These are phyloP conservation scores for Penicillium sp. DNA, from an alignment of 2,329 filamentous ascomycete species.

Conservation along the genomic window DNA sequence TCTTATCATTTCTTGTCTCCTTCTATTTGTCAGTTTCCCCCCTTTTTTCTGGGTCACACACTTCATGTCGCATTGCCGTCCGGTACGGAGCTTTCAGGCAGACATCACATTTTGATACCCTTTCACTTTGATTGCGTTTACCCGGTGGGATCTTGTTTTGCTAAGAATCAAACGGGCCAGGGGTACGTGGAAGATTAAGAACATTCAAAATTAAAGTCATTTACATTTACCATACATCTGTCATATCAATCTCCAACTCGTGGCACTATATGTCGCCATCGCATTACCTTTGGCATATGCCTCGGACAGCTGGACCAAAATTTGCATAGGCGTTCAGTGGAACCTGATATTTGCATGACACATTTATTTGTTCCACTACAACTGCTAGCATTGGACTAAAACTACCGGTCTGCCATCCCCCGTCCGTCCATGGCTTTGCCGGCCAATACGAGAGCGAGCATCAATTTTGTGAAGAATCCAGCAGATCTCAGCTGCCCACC, in stretches of 20 bases:
- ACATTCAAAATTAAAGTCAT: constrained; percentile 2
- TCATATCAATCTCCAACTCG: not conserved
- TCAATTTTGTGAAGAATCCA: not conserved
- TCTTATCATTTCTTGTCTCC: not conserved
- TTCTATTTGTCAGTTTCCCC: constrained; percentile 6
- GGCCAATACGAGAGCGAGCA: not conserved
- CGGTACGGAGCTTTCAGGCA: constrained; percentile 18
- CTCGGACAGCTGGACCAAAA: not conserved
- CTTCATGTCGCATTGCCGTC: constrained; percentile 12
- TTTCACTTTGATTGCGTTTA: constrained; percentile 22
- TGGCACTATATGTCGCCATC: not conserved
- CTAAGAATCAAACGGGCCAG: constrained; percentile 10
- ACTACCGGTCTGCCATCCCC: not conserved
- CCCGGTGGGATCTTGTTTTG: constrained; percentile 11
- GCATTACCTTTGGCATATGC: not conserved
- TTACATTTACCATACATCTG: not conserved
- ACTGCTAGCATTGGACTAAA: not conserved
- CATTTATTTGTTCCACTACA: not conserved
- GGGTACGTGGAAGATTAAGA: constrained; percentile 8
- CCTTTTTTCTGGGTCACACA: not conserved
- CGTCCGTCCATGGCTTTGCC: not conserved
- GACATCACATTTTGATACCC: constrained; percentile 36
- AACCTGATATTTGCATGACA: not conserved
- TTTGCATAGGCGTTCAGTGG: constrained; percentile 8
- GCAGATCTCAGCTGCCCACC: constrained; percentile 7